phyloP scores from a whole-genome alignment of 2,329 filamentous ascomycete genomes.

The Bretziella fagacearum region DNA sequence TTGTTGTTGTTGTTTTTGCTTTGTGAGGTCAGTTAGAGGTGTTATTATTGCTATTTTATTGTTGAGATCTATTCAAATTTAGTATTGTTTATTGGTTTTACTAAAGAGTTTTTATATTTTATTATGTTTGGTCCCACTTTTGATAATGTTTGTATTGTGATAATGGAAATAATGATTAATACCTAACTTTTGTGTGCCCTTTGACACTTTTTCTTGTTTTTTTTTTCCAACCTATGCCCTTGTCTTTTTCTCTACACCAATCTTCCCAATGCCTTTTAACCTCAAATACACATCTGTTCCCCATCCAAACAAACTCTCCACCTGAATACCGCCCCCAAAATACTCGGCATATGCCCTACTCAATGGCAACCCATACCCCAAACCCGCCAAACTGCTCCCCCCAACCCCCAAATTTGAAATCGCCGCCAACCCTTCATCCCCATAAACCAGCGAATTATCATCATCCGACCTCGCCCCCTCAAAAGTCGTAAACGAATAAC shows the following conservation, averaged over 20 bases:
- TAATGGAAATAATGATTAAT: too few species aligned
- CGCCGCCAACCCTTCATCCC: slow-evolving; percentile 36
- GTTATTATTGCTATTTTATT: background rate
- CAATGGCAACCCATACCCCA: slow-evolving; percentile 83
- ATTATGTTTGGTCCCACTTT: slow-evolving; percentile 16
- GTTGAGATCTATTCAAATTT: background rate
- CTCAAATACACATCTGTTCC: slow-evolving; percentile 54
- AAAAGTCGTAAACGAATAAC: slow-evolving; percentile 94
- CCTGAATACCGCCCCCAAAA: slow-evolving; percentile 83
- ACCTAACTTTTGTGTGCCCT: too few species aligned
- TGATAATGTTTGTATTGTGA: too few species aligned
- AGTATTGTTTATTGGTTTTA: background rate
- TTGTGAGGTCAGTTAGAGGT: slow-evolving; percentile 5
- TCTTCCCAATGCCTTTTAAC: slow-evolving; percentile 44
- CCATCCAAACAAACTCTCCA: slow-evolving; percentile 96
- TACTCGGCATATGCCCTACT: slow-evolving; percentile 94
- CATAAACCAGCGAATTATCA: background rate
- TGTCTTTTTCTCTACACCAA: slow-evolving; percentile 21
- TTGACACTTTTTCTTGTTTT: too few species aligned
- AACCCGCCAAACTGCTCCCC: slow-evolving; percentile 69
- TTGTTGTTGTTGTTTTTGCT: slow-evolving; percentile 3
- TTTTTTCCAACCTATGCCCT: too few species aligned
- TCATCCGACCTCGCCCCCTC: slow-evolving; percentile 22
- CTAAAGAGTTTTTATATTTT: background rate
- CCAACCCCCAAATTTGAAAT: slow-evolving; percentile 57